Conservation (phyloP, 164 flowering plant genomes). For the Sedum album region DNA sequence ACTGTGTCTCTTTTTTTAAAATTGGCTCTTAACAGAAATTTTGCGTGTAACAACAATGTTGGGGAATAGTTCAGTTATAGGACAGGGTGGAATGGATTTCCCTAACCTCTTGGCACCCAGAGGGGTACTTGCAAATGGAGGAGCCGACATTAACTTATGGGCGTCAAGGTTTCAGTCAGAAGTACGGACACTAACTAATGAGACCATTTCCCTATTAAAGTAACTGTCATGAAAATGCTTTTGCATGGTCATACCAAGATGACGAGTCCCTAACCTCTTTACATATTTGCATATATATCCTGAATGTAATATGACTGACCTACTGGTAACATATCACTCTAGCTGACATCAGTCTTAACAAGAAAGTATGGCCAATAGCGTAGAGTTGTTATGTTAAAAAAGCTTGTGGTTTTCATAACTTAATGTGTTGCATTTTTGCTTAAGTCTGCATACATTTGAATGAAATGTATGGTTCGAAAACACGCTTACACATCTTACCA, state of each 20-base stretch:
- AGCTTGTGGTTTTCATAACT: not conserved
- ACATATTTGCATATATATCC: conserved; percentile 10
- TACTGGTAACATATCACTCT: not conserved
- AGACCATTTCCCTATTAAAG: conserved; percentile 77
- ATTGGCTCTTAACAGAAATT: conserved; percentile 99
- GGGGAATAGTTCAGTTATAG: conserved; percentile 99
- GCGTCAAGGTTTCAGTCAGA: conserved; percentile 92
- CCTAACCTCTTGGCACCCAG: conserved; percentile 93
- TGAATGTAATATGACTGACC: not conserved
- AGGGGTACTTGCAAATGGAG: conserved; percentile 94
- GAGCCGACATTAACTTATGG: conserved; percentile 91
- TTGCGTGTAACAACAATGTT: conserved; percentile 99
- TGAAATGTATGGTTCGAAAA: not conserved
- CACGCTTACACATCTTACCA: not conserved
- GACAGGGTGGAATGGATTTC: conserved; percentile 98
- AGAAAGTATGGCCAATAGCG: not conserved
- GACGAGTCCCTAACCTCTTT: conserved; percentile 31
- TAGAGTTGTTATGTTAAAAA: not conserved
- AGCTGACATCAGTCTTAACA: not conserved
- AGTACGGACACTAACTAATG: conserved; percentile 99
- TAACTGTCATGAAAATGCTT: conserved; percentile 38
- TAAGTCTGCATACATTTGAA: not conserved
- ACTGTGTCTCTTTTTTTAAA: conserved; percentile 84
- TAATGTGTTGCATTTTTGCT: not conserved
- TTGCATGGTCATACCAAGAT: conserved; percentile 52